Conservation (phyloP, 176 grass and related monocot genomes). For the Dactylis glomerata region DNA sequence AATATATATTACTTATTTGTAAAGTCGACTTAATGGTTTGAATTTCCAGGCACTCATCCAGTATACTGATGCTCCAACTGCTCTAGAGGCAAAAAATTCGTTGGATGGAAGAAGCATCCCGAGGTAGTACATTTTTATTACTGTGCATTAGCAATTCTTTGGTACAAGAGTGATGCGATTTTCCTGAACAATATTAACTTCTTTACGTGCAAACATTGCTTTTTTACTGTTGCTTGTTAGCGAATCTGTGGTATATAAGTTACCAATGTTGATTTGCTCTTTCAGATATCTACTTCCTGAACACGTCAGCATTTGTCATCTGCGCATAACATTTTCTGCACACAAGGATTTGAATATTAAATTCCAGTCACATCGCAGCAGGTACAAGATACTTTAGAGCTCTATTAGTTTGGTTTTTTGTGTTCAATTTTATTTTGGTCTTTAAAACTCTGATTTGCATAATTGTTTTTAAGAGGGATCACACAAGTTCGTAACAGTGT, state of each 20-base stretch:
- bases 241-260: background rate
- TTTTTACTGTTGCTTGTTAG: conserved; percentile 11
- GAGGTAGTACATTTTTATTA: conserved; percentile 46
- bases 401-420: background rate
- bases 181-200: conserved; percentile 60
- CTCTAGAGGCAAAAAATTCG: conserved; percentile 77
- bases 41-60: conserved; percentile 83
- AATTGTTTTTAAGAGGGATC: background rate
- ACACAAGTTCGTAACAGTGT: conserved; percentile 12
- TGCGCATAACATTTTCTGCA: conserved; percentile 95
- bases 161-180: conserved; percentile 10
- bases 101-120: conserved; percentile 99
- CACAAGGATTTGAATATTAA: conserved; percentile 99
- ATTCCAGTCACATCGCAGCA: conserved; percentile 98
- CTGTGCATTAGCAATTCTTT: background rate
- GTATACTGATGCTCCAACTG: conserved; percentile 86
- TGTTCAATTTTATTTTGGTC: conserved; percentile 6
- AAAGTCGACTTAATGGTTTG: conserved; percentile 5
- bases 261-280: conserved; percentile 22
- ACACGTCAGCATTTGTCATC: conserved; percentile 64
- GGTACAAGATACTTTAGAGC: conserved; percentile 36
- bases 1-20: background rate
- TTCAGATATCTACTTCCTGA: conserved; percentile 88
- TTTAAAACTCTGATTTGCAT: conserved; percentile 12
- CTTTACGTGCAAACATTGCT: conserved; percentile 39